Percentiles rank a stretch among this genome's conserved stretches.
Evolutionary conservation across 257 asterid genomes (phyloP).

Genomic region (Nemophila menziesii): DNA sequence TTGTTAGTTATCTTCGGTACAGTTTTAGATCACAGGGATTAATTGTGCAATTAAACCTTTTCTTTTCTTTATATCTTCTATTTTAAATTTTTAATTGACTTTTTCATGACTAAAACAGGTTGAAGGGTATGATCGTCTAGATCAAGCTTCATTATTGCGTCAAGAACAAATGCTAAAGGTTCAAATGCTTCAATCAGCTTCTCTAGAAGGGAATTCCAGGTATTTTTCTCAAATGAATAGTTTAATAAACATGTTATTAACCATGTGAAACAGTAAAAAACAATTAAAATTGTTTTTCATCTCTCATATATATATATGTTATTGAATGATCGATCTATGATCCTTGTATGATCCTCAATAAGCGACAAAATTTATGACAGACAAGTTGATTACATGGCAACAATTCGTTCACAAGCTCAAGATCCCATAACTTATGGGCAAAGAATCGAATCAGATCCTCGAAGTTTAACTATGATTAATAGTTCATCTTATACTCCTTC

Average conservation of each 20-base stretch:
- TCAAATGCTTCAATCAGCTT: conserved; percentile 55
- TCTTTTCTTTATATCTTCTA: not conserved
- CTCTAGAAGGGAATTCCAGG: conserved; percentile 81
- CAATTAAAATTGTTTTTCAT: too few species aligned
- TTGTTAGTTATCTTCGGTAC: too few species aligned
- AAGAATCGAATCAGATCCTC: conserved; percentile 67
- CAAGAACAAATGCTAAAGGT: conserved; percentile 73
- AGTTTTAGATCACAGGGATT: too few species aligned
- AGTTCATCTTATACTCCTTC: conserved; percentile 67
- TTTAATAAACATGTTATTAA: not conserved
- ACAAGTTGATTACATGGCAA: conserved; percentile 81
- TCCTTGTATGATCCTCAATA: not conserved
- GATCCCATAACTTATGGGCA: conserved; percentile 63
- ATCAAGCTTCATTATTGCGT: conserved; percentile 45
- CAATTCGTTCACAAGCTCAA: conserved; percentile 60
- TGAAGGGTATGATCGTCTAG: conserved; percentile 63
- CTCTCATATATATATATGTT: not conserved
- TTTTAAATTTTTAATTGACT: too few species aligned
- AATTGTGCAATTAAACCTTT: too few species aligned
- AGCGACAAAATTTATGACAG: conserved; percentile 79
- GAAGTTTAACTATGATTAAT: conserved; percentile 37
- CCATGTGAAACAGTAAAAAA: not conserved
- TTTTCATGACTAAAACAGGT: conserved; percentile 33
- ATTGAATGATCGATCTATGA: not conserved
- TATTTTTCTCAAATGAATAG: conserved; percentile 14